Conservation (phyloP, 805 yeast species). For the Komagataella ulmi region DNA sequence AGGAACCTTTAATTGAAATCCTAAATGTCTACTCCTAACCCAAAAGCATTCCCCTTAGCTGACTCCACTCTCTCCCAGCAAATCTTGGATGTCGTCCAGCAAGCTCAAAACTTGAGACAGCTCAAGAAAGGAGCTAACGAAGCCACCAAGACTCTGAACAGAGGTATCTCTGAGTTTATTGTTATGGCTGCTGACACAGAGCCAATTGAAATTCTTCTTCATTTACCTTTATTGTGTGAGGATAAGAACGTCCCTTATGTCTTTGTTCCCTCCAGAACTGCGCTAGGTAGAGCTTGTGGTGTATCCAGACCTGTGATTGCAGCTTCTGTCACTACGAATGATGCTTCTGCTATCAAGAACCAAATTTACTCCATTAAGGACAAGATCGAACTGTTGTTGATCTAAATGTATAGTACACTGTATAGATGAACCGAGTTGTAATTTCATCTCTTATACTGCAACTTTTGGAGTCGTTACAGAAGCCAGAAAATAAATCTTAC, state of each 20-base stretch:
- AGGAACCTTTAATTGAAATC: slow-evolving; percentile 28
- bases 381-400: slow-evolving; percentile 95
- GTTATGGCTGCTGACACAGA: slow-evolving; percentile 99
- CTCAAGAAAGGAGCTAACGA: slow-evolving; percentile 99
- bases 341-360: slow-evolving; percentile 92
- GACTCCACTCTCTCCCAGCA: slow-evolving; percentile 93
- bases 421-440: not conserved
- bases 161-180: slow-evolving; percentile 98
- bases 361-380: slow-evolving; percentile 97
- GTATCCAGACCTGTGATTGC: slow-evolving; percentile 99
- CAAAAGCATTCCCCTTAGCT: slow-evolving; percentile 98
- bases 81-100: slow-evolving; percentile 95
- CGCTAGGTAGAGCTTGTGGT: slow-evolving; percentile 99
- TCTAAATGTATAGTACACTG: slow-evolving; percentile 26
- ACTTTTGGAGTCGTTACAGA: too few species aligned
- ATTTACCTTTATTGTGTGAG: slow-evolving; percentile 94
- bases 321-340: slow-evolving; percentile 96
- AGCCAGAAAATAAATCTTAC: too few species aligned
- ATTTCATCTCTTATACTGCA: not conserved
- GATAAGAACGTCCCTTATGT: slow-evolving; percentile 99
- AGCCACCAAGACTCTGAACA: slow-evolving; percentile 97
- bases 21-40: slow-evolving; percentile 80
- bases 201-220: slow-evolving; percentile 96
- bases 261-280: slow-evolving; percentile 96
- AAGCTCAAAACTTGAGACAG: slow-evolving; percentile 95